phyloP scores from a whole-genome alignment of 108 stramenopile genomes.

The Schizochytrium sp. region DNA sequence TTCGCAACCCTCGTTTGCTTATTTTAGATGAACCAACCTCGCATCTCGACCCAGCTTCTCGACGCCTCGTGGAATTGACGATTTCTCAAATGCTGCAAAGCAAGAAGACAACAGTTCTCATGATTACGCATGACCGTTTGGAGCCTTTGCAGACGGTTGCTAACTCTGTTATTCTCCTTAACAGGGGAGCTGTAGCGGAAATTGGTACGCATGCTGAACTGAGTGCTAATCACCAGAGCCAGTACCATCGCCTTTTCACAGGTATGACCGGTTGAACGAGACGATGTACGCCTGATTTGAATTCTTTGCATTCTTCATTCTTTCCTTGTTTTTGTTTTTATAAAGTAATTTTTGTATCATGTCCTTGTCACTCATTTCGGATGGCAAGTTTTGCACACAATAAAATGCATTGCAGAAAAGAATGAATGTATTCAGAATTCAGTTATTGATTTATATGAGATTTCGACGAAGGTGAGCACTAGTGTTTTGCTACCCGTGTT shows the following conservation, averaged over 20 bases:
- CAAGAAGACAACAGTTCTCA: slow-evolving; percentile 79
- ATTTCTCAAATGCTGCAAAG: slow-evolving; percentile 77
- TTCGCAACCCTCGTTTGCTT: slow-evolving; percentile 78
- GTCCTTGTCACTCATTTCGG: no score
- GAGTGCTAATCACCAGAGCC: not conserved
- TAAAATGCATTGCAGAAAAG: no score
- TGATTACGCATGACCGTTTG: slow-evolving; percentile 87
- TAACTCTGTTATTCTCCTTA: slow-evolving; percentile 90
- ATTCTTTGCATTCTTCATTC: not conserved
- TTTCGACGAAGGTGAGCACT: no score
- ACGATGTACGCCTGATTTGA: not conserved
- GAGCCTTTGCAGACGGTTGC: slow-evolving; percentile 82
- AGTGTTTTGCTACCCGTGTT: no score
- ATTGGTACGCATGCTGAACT: slow-evolving; percentile 90
- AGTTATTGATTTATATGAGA: no score
- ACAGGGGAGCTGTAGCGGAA: slow-evolving; percentile 88
- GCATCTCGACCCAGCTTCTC: slow-evolving; percentile 85
- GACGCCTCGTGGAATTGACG: slow-evolving; percentile 81
- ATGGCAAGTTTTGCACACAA: no score
- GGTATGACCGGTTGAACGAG: not conserved
- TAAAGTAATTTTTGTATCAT: no score
- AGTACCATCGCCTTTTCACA: not conserved
- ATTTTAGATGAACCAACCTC: slow-evolving; percentile 80
- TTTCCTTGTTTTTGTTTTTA: not conserved
- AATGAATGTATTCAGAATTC: no score